Evolutionary conservation across 1,284 basidiomycete species (phyloP).

Genomic region (Puccinia novopanici): DNA sequence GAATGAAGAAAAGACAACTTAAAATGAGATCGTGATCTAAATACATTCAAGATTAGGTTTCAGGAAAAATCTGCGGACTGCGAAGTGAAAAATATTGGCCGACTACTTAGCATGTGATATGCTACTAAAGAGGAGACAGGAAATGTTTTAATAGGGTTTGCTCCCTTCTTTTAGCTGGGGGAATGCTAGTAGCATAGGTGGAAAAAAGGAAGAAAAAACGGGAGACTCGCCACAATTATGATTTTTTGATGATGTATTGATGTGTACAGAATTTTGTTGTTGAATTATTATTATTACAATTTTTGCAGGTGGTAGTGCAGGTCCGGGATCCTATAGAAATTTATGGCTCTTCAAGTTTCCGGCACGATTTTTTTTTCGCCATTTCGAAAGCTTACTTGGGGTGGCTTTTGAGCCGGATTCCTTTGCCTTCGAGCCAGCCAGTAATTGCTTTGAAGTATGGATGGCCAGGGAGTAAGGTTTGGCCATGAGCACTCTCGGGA

Average conservation of each 20-base stretch:
- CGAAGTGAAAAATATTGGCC: too few relatives aligned
- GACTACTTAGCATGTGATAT: too few relatives aligned
- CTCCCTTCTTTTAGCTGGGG: too few relatives aligned
- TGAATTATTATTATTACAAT: conserved; percentile 21
- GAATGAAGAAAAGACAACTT: too few relatives aligned
- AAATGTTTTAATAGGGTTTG: too few relatives aligned
- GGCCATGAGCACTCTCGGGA: conserved; percentile 31
- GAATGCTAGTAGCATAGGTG: too few relatives aligned
- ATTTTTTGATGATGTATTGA: conserved; percentile 3
- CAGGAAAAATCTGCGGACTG: too few relatives aligned
- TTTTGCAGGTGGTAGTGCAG: background rate
- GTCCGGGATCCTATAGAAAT: background rate
- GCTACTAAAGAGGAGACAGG: too few relatives aligned
- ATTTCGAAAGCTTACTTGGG: background rate
- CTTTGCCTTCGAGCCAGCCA: conserved; percentile 38
- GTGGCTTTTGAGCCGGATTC: conserved; percentile 1
- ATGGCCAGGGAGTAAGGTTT: conserved; percentile 32
- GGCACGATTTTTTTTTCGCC: background rate
- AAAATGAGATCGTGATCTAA: too few relatives aligned
- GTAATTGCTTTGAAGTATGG: conserved; percentile 23
- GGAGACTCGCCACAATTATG: background rate
- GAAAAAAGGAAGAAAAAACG: background rate
- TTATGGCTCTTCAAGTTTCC: too few relatives aligned
- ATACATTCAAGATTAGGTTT: too few relatives aligned
- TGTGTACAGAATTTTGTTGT: conserved; percentile 11